Percentiles rank a stretch among this genome's conserved stretches.
These are phyloP conservation scores for Lepidium sativum DNA, from an alignment of 345 rosid species.

Conservation along the genomic window DNA sequence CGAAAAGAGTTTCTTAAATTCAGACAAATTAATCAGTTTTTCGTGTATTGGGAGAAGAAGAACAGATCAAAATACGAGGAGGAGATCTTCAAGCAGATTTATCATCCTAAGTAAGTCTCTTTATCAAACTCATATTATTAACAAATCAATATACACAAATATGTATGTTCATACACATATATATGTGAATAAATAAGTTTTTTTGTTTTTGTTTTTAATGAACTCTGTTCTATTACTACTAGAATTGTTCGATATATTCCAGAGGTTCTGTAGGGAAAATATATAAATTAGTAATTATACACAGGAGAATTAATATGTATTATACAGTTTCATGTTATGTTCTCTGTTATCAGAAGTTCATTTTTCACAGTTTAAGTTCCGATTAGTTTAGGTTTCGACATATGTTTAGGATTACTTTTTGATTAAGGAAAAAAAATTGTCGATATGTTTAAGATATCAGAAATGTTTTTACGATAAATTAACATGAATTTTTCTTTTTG, in stretches of 20 bases:
- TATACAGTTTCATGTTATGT: background rate
- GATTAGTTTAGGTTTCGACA: background rate
- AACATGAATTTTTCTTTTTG: background rate
- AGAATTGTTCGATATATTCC: too few relatives aligned
- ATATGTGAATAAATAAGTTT: too few relatives aligned
- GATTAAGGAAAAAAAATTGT: conserved; percentile 6
- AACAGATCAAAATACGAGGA: background rate
- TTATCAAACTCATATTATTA: too few relatives aligned
- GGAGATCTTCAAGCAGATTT: background rate
- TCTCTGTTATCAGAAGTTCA: background rate
- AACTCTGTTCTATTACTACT: conserved; percentile 19
- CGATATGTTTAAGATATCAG: too few relatives aligned
- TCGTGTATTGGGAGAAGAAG: conserved; percentile 20
- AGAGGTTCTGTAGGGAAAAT: too few relatives aligned
- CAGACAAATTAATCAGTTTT: conserved; percentile 27
- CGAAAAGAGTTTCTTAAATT: conserved; percentile 17
- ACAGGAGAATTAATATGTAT: background rate
- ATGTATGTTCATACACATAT: background rate
- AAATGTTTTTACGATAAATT: background rate
- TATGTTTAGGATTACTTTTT: too few relatives aligned
- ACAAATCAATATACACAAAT: too few relatives aligned
- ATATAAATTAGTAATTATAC: too few relatives aligned
- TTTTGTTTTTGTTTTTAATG: too few relatives aligned
- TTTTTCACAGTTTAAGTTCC: background rate
- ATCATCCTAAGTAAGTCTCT: conserved; percentile 19